phyloP scores from a whole-genome alignment of 2,329 filamentous ascomycete genomes.

The Chaetomium strumarium region DNA sequence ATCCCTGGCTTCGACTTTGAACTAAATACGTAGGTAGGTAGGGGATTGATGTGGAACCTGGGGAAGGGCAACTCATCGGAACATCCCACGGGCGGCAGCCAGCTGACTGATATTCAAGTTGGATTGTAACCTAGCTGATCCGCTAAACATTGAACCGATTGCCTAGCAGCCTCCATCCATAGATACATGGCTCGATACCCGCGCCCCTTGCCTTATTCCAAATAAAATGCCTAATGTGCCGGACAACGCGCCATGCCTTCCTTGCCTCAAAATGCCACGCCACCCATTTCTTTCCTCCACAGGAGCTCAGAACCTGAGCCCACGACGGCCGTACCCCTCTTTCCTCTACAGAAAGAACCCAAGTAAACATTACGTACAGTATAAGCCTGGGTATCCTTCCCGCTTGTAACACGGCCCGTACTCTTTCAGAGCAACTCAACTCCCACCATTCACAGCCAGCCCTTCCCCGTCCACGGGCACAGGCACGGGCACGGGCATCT shows the following conservation, averaged over 20 bases:
- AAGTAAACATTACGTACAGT: constrained; percentile 25
- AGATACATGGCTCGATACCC: no score
- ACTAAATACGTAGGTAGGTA: no score
- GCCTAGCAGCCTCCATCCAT: no score
- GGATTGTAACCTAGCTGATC: no score
- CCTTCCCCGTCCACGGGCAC: background rate
- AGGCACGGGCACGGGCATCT: background rate
- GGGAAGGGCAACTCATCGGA: no score
- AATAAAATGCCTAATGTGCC: background rate
- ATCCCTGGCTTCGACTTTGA: no score
- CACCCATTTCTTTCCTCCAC: background rate
- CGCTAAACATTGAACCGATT: no score
- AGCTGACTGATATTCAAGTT: no score
- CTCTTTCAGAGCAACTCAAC: background rate
- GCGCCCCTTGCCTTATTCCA: no score
- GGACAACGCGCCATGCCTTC: background rate
- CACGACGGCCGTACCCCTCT: no score
- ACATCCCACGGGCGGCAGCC: no score
- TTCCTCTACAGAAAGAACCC: constrained; percentile 2
- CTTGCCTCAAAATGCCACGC: background rate
- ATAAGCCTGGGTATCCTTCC: constrained; percentile 15
- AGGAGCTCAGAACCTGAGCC: background rate
- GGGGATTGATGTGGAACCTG: no score
- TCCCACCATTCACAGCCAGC: constrained; percentile 1
- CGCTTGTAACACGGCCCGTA: background rate